Evolutionary conservation across 805 yeast species (phyloP).

Genomic region (Lachancea sp.): DNA sequence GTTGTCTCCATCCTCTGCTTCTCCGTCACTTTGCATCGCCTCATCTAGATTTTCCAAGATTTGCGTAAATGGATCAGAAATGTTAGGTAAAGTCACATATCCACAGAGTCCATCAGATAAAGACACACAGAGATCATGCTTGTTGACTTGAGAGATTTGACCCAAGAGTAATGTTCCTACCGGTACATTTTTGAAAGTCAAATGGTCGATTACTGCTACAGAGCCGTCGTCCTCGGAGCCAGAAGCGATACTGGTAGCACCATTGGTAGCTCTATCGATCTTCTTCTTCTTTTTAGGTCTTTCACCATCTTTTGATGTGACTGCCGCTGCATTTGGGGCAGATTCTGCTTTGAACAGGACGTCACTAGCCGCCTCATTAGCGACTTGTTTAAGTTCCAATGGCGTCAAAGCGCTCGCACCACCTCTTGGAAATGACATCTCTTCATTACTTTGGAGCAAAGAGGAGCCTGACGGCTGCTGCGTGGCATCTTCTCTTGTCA

Average conservation of each 20-base stretch:
- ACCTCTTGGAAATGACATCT: slow-evolving; percentile 82
- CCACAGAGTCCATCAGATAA: slow-evolving; percentile 80
- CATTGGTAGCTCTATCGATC: slow-evolving; percentile 23
- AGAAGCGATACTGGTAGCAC: slow-evolving; percentile 16
- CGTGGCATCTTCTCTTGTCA: slow-evolving; percentile 37
- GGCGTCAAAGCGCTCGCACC: slow-evolving; percentile 84
- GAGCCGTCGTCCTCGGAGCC: slow-evolving; percentile 28
- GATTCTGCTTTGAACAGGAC: slow-evolving; percentile 51
- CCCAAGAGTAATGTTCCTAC: slow-evolving; percentile 77
- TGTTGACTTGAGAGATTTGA: slow-evolving; percentile 55
- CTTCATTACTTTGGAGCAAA: slow-evolving; percentile 34
- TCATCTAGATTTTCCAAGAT: slow-evolving; percentile 54
- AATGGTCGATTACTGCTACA: slow-evolving; percentile 50
- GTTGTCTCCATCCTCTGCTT: slow-evolving; percentile 34
- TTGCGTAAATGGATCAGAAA: slow-evolving; percentile 56
- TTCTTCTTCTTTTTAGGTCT: slow-evolving; percentile 40
- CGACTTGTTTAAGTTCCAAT: slow-evolving; percentile 83
- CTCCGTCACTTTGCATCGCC: slow-evolving; percentile 38
- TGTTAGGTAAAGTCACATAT: slow-evolving; percentile 63
- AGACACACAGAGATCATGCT: slow-evolving; percentile 59
- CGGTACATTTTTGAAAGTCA: slow-evolving; percentile 54
- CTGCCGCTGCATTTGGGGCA: slow-evolving; percentile 15
- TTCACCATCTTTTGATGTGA: slow-evolving; percentile 16
- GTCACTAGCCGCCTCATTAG: slow-evolving; percentile 87
- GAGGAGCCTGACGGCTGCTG: slow-evolving; percentile 34